Conservation (phyloP, 495 filamentous ascomycete genomes). For the Ramalina peruviana region DNA sequence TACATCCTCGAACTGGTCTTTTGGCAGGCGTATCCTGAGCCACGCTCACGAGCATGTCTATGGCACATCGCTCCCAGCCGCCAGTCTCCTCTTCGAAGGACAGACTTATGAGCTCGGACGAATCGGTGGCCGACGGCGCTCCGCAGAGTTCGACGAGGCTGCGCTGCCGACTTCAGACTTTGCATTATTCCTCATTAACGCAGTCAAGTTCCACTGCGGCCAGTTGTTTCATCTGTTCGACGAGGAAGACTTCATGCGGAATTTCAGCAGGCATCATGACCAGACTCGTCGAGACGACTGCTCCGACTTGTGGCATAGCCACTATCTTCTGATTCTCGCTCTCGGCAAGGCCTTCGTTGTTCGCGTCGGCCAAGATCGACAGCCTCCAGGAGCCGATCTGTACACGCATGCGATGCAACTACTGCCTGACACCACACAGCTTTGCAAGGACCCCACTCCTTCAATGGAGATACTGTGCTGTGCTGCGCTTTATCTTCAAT, state of each 20-base stretch:
- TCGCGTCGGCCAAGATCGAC: conserved; percentile 19
- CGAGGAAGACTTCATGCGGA: conserved; percentile 27
- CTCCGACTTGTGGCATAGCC: conserved; percentile 28
- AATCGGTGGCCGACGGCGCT: no score
- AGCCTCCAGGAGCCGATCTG: conserved; percentile 24
- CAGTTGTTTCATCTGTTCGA: conserved; percentile 34
- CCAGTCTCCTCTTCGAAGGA: no score
- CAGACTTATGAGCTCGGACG: no score
- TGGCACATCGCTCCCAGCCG: no score
- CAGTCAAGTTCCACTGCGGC: conserved; percentile 4
- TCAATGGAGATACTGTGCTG: conserved; percentile 22
- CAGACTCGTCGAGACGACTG: conserved; percentile 15
- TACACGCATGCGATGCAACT: conserved; percentile 29
- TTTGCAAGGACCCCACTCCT: conserved; percentile 24
- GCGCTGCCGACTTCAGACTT: no score
- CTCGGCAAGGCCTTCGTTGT: conserved; percentile 32
- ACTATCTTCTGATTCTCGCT: conserved; percentile 30
- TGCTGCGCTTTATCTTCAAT: no score
- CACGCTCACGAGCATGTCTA: no score
- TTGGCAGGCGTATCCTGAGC: no score
- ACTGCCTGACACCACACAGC: conserved; percentile 23
- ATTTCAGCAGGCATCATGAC: conserved; percentile 25
- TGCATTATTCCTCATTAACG: no score
- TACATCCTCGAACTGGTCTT: no score
- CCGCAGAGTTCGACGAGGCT: no score